Percentiles rank a stretch among this genome's conserved stretches.
These are phyloP conservation scores for Hibiscus tridactylites DNA, from an alignment of 345 rosid genomes.

Conservation along the genomic window DNA sequence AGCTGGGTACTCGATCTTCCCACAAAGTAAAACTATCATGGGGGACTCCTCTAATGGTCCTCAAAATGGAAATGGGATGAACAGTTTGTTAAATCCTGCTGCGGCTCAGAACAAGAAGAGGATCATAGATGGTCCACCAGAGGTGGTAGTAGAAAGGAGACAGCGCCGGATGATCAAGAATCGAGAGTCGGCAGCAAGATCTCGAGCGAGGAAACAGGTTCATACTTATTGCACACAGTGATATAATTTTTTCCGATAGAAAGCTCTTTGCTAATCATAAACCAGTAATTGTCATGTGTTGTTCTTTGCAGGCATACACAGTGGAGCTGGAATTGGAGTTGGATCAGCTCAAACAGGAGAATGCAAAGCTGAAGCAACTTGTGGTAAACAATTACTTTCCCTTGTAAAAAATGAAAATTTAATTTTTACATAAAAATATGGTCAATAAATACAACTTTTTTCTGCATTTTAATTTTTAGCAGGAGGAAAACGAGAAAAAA, in stretches of 20 bases:
- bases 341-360: conserved; percentile 71
- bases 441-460: background rate
- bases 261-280: no score
- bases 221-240: background rate
- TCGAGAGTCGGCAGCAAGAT: conserved; percentile 84
- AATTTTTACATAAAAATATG: background rate
- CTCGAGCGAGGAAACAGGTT: conserved; percentile 70
- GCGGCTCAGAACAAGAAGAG: conserved; percentile 38
- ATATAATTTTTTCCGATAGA: no score
- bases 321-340: conserved; percentile 85
- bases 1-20: conserved; percentile 18
- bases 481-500: conserved; percentile 51
- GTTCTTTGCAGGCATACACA: conserved; percentile 56
- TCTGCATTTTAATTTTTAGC: background rate
- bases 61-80: conserved; percentile 25
- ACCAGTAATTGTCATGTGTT: no score
- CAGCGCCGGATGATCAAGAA: conserved; percentile 91
- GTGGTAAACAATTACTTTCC: conserved; percentile 34
- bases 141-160: conserved; percentile 68
- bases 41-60: conserved; percentile 34
- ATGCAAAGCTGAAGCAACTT: conserved; percentile 46
- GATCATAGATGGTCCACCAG: conserved; percentile 55
- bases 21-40: conserved; percentile 16
- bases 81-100: conserved; percentile 20
- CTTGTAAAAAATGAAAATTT: background rate